These are phyloP conservation scores for Diplodia scrobiculata DNA, from an alignment of 2,329 filamentous ascomycete genomes.

Conservation along the genomic window DNA sequence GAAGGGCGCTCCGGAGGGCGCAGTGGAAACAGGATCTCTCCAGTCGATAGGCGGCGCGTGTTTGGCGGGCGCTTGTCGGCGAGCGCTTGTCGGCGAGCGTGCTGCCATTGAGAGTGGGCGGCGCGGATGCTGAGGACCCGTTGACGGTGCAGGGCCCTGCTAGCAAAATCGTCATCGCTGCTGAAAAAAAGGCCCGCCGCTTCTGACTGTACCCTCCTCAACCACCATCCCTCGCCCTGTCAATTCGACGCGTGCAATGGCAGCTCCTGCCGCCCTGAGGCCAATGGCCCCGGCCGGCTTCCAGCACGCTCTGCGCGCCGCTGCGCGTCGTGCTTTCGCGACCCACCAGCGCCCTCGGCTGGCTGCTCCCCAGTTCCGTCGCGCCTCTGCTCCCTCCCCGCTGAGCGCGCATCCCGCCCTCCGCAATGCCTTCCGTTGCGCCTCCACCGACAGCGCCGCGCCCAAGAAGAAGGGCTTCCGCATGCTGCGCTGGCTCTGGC, in stretches of 20 bases:
- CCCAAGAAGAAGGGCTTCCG: conserved; percentile 62
- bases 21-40: conserved; percentile 13
- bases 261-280: conserved; percentile 42
- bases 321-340: conserved; percentile 42
- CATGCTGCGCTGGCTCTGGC: conserved; percentile 78
- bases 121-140: conserved; percentile 11
- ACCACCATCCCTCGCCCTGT: conserved; percentile 1
- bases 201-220: conserved; percentile 13
- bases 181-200: conserved; percentile 25
- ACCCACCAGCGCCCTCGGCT: conserved; percentile 38
- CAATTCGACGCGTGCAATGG: conserved; percentile 27
- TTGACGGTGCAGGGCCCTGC: conserved; percentile 20
- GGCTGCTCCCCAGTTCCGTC: conserved; percentile 36
- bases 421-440: conserved; percentile 42
- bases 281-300: conserved; percentile 39
- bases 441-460: conserved; percentile 39
- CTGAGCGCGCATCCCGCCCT: conserved; percentile 23
- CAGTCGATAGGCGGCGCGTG: conserved; percentile 5
- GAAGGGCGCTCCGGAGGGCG: conserved; percentile 12
- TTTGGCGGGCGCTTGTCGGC: conserved; percentile 22
- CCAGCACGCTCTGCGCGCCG: conserved; percentile 37
- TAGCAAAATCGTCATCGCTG: conserved; percentile 29
- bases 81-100: conserved; percentile 18
- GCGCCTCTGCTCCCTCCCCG: conserved; percentile 35
- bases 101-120: not conserved